Percentiles rank a stretch among this genome's conserved stretches.
Conservation (phyloP, 108 stramenopile species). For the Cyclotella baltica region DNA sequence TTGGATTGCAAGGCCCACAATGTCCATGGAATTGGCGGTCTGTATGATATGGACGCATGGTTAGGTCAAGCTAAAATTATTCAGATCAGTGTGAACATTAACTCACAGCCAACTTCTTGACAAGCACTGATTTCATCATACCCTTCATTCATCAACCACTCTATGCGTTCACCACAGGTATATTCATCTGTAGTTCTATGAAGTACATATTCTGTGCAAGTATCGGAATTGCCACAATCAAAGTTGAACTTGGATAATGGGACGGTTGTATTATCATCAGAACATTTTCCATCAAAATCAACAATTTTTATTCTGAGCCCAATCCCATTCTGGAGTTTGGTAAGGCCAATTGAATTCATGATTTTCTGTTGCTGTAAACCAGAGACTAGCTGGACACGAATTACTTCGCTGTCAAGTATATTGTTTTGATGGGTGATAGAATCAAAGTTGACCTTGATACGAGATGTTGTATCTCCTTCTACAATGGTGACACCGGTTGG, state of each 20-base stretch:
- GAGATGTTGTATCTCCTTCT: slow-evolving; percentile 5
- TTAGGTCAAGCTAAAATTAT: not conserved
- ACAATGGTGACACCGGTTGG: slow-evolving; percentile 28
- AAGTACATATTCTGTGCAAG: slow-evolving; percentile 22
- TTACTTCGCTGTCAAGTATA: slow-evolving; percentile 15
- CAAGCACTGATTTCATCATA: slow-evolving; percentile 23
- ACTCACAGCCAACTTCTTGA: slow-evolving; percentile 16
- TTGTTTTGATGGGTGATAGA: not conserved
- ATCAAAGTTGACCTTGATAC: slow-evolving; percentile 42
- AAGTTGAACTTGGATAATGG: slow-evolving; percentile 4
- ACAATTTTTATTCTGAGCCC: slow-evolving; percentile 30
- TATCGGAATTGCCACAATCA: slow-evolving; percentile 26
- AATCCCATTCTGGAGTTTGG: slow-evolving; percentile 18
- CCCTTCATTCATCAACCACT: slow-evolving; percentile 31
- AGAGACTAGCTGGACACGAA: slow-evolving; percentile 15
- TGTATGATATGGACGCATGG: no score
- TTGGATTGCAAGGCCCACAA: slow-evolving; percentile 45
- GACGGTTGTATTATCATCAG: not conserved
- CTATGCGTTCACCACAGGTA: slow-evolving; percentile 34
- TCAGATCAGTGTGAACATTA: not conserved
- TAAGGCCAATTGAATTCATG: slow-evolving; percentile 17
- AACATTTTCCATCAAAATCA: slow-evolving; percentile 27
- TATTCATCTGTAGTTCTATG: slow-evolving; percentile 36
- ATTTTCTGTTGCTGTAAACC: not conserved
- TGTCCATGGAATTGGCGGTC: slow-evolving; percentile 29